Evolutionary conservation across 352 stramenopile genomes (phyloP).

Genomic region (Phytopythium aichiense): DNA sequence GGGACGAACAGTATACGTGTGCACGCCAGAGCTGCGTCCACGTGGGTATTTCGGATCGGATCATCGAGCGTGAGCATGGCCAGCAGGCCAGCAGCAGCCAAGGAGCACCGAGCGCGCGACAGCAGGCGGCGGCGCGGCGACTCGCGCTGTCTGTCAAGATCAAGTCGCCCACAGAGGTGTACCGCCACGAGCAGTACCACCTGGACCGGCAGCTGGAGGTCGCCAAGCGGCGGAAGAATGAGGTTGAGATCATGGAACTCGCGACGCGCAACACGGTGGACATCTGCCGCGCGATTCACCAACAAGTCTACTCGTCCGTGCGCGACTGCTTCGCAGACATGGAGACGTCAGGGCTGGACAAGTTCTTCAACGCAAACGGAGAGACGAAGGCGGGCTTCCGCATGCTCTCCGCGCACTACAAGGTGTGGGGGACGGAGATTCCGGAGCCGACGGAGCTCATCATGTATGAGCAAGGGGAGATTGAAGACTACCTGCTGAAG

Average conservation of each 20-base stretch:
- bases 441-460: slow-evolving; percentile 60
- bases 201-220: slow-evolving; percentile 43
- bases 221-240: slow-evolving; percentile 36
- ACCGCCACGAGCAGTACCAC: slow-evolving; percentile 61
- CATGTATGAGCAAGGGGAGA: slow-evolving; percentile 53
- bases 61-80: slow-evolving; percentile 47
- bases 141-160: slow-evolving; percentile 35
- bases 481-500: slow-evolving; percentile 69
- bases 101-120: slow-evolving; percentile 11
- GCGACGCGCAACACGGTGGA: slow-evolving; percentile 62
- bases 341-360: slow-evolving; percentile 26
- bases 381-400: slow-evolving; percentile 60
- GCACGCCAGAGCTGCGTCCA: slow-evolving; percentile 67
- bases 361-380: slow-evolving; percentile 41
- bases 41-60: slow-evolving; percentile 60
- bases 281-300: slow-evolving; percentile 44
- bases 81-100: slow-evolving; percentile 9
- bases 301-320: slow-evolving; percentile 42
- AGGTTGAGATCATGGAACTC: slow-evolving; percentile 50
- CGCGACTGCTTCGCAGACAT: slow-evolving; percentile 54
- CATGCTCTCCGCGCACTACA: slow-evolving; percentile 61
- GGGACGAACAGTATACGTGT: slow-evolving; percentile 44
- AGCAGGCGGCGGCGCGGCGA: slow-evolving; percentile 6
- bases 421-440: slow-evolving; percentile 27
- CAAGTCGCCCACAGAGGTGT: slow-evolving; percentile 52